Evolutionary conservation across 2,329 filamentous ascomycete genomes (phyloP).

Genomic region (Colletotrichum higginsianum): DNA sequence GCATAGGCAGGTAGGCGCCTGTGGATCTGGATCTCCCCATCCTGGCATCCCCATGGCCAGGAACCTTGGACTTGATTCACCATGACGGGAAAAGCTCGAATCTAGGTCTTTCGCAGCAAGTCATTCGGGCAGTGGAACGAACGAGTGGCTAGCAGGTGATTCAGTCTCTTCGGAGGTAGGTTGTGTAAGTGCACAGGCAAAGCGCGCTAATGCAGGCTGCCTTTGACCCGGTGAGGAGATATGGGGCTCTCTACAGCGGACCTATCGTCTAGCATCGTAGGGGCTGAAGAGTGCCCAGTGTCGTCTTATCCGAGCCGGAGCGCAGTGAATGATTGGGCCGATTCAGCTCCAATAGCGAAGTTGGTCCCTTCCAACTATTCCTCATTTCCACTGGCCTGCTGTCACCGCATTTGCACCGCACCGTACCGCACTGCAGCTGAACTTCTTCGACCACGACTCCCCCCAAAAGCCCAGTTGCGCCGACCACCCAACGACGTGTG

Average conservation of each 20-base stretch:
- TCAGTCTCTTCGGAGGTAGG: not conserved
- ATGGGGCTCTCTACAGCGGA: constrained; percentile 5
- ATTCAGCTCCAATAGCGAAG: constrained; percentile 24
- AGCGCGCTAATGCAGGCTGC: constrained; percentile 31
- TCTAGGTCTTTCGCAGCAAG: not conserved
- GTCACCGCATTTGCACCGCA: constrained; percentile 30
- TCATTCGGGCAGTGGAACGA: constrained; percentile 15
- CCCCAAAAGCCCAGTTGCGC: constrained; percentile 16
- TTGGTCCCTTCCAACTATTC: constrained; percentile 31
- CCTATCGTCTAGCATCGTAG: not conserved
- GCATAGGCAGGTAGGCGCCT: not conserved
- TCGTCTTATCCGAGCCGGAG: constrained; percentile 30
- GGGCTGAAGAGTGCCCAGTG: constrained; percentile 10
- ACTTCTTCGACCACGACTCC: constrained; percentile 15
- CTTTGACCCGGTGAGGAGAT: constrained; percentile 25
- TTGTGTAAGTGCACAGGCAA: not conserved
- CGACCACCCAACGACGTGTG: constrained; percentile 7
- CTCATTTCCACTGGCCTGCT: constrained; percentile 18
- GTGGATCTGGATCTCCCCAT: not conserved
- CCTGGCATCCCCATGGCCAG: not conserved
- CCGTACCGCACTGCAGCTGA: constrained; percentile 6
- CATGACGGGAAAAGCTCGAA: not conserved
- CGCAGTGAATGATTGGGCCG: constrained; percentile 36
- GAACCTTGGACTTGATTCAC: not conserved
- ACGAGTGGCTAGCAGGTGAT: not conserved